Conservation (phyloP, 1,284 basidiomycete genomes). For the Leucoagaricus sp. region DNA sequence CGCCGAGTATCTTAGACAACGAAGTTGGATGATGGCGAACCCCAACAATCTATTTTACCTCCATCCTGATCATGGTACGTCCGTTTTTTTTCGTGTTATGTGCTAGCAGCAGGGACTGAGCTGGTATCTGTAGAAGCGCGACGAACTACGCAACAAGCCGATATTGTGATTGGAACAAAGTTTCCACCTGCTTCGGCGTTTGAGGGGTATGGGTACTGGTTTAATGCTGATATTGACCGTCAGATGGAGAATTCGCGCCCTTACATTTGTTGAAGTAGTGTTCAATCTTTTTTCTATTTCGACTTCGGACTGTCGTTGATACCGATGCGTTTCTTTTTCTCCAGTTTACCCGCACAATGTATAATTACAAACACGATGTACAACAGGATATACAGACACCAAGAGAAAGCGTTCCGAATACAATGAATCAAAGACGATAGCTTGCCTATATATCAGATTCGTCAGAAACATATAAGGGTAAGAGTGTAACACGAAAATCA, state of each 20-base stretch:
- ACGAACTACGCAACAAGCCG: not conserved
- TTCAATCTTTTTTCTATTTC: too few relatives aligned
- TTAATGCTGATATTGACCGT: not conserved
- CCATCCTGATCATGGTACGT: constrained; percentile 2
- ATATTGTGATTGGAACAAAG: not conserved
- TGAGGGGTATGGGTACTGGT: constrained; percentile 4
- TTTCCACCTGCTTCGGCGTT: not conserved
- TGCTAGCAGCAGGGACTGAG: not conserved
- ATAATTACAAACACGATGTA: too few relatives aligned
- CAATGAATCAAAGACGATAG: too few relatives aligned
- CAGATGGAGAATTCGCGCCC: not conserved
- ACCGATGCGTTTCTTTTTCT: too few relatives aligned
- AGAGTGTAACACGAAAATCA: too few relatives aligned
- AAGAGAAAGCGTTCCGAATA: too few relatives aligned
- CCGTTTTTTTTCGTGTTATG: not conserved
- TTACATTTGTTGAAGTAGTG: not conserved
- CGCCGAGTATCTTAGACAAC: not conserved
- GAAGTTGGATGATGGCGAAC: not conserved
- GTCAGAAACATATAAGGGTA: too few relatives aligned
- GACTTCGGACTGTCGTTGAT: too few relatives aligned
- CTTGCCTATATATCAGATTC: too few relatives aligned
- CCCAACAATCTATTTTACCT: not conserved
- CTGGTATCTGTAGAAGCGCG: not conserved
- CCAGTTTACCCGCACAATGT: too few relatives aligned
- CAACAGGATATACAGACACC: too few relatives aligned